Evolutionary conservation across 2,329 filamentous ascomycete genomes (phyloP), one percentile per base, ranked within the genome.

Genomic region (Pseudogymnoascus sp.): DNA sequence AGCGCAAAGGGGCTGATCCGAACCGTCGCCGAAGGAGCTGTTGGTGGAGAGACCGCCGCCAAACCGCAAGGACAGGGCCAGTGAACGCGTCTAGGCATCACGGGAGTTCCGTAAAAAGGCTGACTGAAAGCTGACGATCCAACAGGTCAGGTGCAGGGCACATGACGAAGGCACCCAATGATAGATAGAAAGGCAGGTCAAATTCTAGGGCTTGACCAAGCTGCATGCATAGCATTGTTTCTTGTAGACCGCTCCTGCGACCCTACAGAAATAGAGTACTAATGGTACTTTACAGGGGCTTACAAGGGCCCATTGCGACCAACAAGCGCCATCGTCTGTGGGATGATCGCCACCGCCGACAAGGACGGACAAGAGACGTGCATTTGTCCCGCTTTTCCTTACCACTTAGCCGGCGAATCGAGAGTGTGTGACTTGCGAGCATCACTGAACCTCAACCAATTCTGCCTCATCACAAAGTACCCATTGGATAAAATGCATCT

Each of bases 251-350:
- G 49, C 29, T 55, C 29, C 49, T 55, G 49, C 49, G 29, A 35
- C 49, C 49, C 11, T 55, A 55, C 49, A 55, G 49, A 55, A 55
- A 55, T 55, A 55, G 49, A 55, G 49, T 11, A 55, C 29, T 7
- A n/a, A 55, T 55, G 29, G 29, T 55, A 55, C 49, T 55, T 33
- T 21, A 35, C 49, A 55, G 12, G 49, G 29, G 29, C 49, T 5
- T 29, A 8, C 26, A 29, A 29, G 26, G 26, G 26, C 10, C 10
- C 5, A 33, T 39, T 39, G 23, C 35, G 58, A 60, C 58, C 38
- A 60, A 60, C 33, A 41, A 60, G 38, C 35, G 58, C 58, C 58
- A 60, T 41, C 58, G 33, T 60, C 58, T 60, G 58, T 39, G 58
- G 33, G 33, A 60, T 38, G 33, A 60, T 60, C 58, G 23, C 58